Base-by-base conservation (phyloP, 2,329 filamentous ascomycete species). In the Akanthomyces dipterigenus region DNA sequence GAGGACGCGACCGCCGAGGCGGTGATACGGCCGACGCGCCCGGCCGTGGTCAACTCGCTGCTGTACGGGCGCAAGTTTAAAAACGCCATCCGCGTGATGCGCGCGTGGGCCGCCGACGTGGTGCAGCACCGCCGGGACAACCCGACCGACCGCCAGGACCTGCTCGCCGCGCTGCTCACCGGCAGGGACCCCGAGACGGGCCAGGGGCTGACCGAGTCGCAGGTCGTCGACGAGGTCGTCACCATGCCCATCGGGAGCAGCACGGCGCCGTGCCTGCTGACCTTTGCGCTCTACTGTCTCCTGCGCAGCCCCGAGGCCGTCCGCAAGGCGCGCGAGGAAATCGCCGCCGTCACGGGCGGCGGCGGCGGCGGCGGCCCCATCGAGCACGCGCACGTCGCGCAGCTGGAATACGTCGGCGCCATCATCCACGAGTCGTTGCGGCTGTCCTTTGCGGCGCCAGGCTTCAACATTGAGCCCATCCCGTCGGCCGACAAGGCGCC, bases 171-270 rank as follows among this genome's bases (percentile, higher is more conserved):
- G 3, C 76, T 90, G 69, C 70, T 90, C 62, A 78, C 80, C 60
- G 80, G 76, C 14, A 79, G 77, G 45, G 88, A 90, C 64, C 81
- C 84, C 0, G 79, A 87, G 67, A 88, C 86, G 0, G 84, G 83
- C 31, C 76, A 79, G 62, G 73, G 73, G 2, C 76, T 90, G 65
- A 80, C 74, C 5, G 82, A 88, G 5, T 80, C 81, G 11, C 82
- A 83, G 63, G 80, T 89, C 54, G 79, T 88, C 53, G 85, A 89
- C 70, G 87, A 90, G 70, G 85, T 90, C 65, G 82, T 89, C 58
- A 82, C 82, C 2, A 88, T 90, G 76, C 80, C 88, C 45, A 85
- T 86, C 56, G 83, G 81, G 4, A 80, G 76, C 70, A 78, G 75
- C 68, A 82, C 80, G 0, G 76, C 79, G 3, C 79, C 79, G 2